Evolutionary conservation across 495 filamentous ascomycete species (phyloP).

Genomic region (Aspergillus sclerotiicarbonarius): DNA sequence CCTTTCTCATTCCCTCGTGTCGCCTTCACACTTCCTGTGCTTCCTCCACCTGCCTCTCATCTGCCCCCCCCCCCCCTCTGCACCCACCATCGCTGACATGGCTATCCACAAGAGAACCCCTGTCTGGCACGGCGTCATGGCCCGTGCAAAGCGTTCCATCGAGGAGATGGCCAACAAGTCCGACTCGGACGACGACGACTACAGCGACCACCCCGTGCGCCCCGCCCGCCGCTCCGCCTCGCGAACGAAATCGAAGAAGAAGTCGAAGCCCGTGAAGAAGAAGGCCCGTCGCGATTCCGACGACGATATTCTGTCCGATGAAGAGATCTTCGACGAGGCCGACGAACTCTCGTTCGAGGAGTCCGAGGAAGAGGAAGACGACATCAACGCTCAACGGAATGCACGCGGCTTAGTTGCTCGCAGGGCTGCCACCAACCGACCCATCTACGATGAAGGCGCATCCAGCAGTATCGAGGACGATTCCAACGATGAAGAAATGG

Average conservation of each 20-base stretch:
- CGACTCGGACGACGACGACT: constrained; percentile 81
- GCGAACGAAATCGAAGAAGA: constrained; percentile 43
- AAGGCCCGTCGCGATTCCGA: constrained; percentile 58
- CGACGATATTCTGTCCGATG: constrained; percentile 63
- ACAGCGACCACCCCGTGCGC: constrained; percentile 45
- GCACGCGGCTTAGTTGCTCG: constrained; percentile 70
- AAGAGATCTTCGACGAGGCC: constrained; percentile 59
- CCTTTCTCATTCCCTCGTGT: constrained; percentile 11
- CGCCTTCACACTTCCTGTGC: background rate
- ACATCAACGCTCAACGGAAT: constrained; percentile 60
- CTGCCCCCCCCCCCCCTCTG: background rate
- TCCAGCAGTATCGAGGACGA: constrained; percentile 32
- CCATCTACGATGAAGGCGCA: constrained; percentile 34
- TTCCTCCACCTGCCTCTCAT: background rate
- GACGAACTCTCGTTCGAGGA: constrained; percentile 61
- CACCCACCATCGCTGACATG: constrained; percentile 13
- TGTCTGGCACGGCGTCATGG: constrained; percentile 36
- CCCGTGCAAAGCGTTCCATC: constrained; percentile 63
- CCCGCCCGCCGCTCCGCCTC: constrained; percentile 35
- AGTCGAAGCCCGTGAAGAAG: constrained; percentile 47
- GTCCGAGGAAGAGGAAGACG: constrained; percentile 60
- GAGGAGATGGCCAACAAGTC: constrained; percentile 78
- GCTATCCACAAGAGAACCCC: constrained; percentile 13
- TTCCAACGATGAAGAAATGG: constrained; percentile 37
- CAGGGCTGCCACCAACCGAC: constrained; percentile 53